These are phyloP conservation scores for Arthroderma sp. DNA, from an alignment of 2,329 filamentous ascomycete species.

Conservation along the genomic window DNA sequence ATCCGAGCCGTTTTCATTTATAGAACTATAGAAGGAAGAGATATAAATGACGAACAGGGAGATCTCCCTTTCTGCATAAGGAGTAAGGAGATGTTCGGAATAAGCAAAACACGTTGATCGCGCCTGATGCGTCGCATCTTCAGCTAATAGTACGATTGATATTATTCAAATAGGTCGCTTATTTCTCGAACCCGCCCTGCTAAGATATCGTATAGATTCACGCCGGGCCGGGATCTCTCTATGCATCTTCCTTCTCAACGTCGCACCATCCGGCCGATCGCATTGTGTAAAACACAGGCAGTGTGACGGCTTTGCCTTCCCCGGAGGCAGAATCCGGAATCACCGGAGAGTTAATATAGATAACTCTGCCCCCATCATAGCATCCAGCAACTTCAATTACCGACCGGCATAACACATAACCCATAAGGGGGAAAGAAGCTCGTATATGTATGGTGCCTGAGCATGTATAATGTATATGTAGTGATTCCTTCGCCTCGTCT, in stretches of 20 bases:
- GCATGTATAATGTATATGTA: conserved; percentile 4
- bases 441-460: conserved; percentile 3
- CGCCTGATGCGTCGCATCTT: not conserved
- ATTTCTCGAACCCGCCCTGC: not conserved
- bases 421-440: not conserved
- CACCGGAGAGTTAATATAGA: not conserved
- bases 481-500: not conserved
- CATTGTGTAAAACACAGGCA: not conserved
- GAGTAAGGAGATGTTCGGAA: too few relatives aligned
- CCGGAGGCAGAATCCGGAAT: not conserved
- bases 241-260: not conserved
- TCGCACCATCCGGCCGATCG: not conserved
- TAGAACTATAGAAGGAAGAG: too few relatives aligned
- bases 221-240: too few relatives aligned
- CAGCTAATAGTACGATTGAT: not conserved
- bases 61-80: too few relatives aligned
- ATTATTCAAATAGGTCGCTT: not conserved
- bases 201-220: not conserved
- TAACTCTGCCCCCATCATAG: not conserved
- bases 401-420: conserved; percentile 2
- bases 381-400: not conserved
- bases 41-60: too few relatives aligned
- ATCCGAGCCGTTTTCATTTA: too few relatives aligned
- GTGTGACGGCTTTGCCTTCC: not conserved
- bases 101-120: not conserved